Conservation (phyloP, 768 basidiomycete genomes). For the Tephrocybe sp. region DNA sequence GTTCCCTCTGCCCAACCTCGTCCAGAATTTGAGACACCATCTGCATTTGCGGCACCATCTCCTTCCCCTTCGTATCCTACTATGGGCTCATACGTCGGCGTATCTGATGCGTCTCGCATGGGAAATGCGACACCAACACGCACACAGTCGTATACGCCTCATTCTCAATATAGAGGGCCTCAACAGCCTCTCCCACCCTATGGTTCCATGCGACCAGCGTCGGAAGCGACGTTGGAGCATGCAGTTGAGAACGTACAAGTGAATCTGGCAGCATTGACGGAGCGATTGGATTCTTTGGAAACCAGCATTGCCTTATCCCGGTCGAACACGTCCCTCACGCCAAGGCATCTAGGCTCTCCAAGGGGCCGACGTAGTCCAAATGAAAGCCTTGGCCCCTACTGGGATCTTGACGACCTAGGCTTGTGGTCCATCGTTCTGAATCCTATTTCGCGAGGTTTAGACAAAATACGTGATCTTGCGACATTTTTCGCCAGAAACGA, state of each 20-base stretch:
- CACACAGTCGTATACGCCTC: conserved; percentile 28
- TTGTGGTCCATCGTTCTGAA: conserved; percentile 76
- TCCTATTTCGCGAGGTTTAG: conserved; percentile 54
- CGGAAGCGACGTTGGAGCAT: conserved; percentile 60
- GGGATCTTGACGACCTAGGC: conserved; percentile 81
- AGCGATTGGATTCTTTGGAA: conserved; percentile 76
- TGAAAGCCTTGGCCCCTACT: conserved; percentile 35
- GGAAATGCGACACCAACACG: conserved; percentile 35
- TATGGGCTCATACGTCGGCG: conserved; percentile 33
- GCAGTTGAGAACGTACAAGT: conserved; percentile 80
- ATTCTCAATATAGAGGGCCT: conserved; percentile 32
- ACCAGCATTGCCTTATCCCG: conserved; percentile 35
- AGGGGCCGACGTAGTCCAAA: conserved; percentile 43
- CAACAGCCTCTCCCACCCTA: conserved; percentile 31
- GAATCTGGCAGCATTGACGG: conserved; percentile 76
- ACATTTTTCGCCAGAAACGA: conserved; percentile 59
- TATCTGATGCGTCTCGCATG: conserved; percentile 35
- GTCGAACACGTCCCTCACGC: conserved; percentile 37
- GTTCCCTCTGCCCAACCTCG: conserved; percentile 70
- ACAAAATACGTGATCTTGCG: conserved; percentile 45
- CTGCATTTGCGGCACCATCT: conserved; percentile 60
- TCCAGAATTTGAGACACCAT: conserved; percentile 67
- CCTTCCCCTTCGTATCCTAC: conserved; percentile 37
- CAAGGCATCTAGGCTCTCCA: conserved; percentile 37
- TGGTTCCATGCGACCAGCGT: conserved; percentile 40